Base-by-base conservation (phyloP, 2,329 filamentous ascomycete genomes). In the Myotisia sp. region DNA sequence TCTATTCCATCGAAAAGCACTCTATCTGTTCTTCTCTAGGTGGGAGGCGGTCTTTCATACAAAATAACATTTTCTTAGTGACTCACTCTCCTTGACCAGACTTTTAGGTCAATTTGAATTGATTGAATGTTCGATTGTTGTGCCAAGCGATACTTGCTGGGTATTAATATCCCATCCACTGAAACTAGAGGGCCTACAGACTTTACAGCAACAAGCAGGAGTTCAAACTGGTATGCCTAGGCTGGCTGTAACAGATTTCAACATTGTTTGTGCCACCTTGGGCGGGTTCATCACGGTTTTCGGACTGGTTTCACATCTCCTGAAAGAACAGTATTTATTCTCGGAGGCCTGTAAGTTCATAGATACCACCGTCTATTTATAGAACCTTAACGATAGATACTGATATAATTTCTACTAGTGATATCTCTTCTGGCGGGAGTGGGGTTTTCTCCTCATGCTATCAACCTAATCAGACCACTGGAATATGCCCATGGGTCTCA, bases 221-320 rank as follows among this genome's bases (percentile, higher is more conserved):
- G 19, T 18, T 29, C 18, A n/a, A 35, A 37, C 33, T 43, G 50
- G 44, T 30, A 74, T 79, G 73, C 72, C 73, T 40, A 72, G 64
- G 27, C 62, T 85, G 27, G 67, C 68, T 4, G 48, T 79, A 21
- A 75, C 70, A 42, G 79, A 85, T 54, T 92, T 92, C 66, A 92
- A 92, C 58, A 79, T 90, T 43, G 71, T 85, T 36, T 75, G 82
- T 51, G 77, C 80, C 34, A 71, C 82, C 5, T 59, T 92, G 8
- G 86, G 86, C 9, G 86, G 82, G 2, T 94, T 92, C 60, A 76
- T 94, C 41, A 84, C 82, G 0, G 46, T 92, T n/a, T 94, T 92
- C 50, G 85, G 84, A 3, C 62, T 94, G 27, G 83, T 94, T 0
- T 93, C 84, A 1, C 92, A 85, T 51, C 68, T 93, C 12, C 68